Base-by-base conservation (phyloP, 2,329 filamentous ascomycete species). In the Salinomyces thailandicus region DNA sequence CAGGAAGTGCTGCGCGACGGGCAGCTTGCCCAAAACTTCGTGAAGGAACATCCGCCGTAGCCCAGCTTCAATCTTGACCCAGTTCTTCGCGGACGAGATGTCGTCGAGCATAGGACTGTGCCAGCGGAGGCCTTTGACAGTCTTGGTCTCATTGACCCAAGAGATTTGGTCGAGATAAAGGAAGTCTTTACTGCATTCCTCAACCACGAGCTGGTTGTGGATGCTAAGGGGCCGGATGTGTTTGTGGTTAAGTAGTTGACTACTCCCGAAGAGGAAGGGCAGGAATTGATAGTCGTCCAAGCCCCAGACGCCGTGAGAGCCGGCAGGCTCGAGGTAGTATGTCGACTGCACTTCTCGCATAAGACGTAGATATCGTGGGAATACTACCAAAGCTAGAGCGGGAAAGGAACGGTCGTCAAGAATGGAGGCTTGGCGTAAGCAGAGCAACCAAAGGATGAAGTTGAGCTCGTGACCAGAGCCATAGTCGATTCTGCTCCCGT, bases 41-140 rank as follows among this genome's bases (percentile, higher is more conserved):
- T 80, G 83, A 35, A 89, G 72, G 55, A 96, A 96, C 93, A 98
- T 98, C 48, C 85, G 83, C 42, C 84, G 75, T 93, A 98, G 96
- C 5, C 91, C 91, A 17, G 72, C 81, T 59, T 96, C 87, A 33
- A 98, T 82, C 68, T 98, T 98, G 46, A 62, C 66, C 91, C 91
- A 98, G 26, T 72, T 83, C 58, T 85, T 87, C 12, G 89, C 82
- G 1, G 85, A 79, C 3, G 83, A 91, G 46, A 98, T 98, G 58
- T 98, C 91, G 57, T 98, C 91, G 13, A 98, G 75, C 93, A 98
- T 96, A 3, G 93, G 91, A 46, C 81, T 87, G 54, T 98, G 93
- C 91, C 91, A 98, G 30, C 91, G 75, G 42, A 98, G 66, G 1
- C 87, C 89, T 54, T 93, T 85, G 39, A 95, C 87, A 1, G 85